Base-by-base conservation (phyloP, 148 eudicot genomes). In the Diospyros lotus region DNA sequence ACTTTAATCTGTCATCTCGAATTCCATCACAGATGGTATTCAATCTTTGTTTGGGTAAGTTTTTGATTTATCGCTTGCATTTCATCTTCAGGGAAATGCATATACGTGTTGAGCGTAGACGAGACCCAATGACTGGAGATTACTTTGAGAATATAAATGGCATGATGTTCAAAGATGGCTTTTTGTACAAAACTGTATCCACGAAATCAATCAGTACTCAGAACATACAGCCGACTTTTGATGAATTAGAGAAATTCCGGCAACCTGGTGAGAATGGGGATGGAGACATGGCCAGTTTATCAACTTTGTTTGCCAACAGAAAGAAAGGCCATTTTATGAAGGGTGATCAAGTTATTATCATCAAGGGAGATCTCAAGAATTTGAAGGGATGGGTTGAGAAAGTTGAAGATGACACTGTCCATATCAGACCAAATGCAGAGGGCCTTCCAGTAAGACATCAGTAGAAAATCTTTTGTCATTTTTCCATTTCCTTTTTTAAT, bases 241-340 rank as follows among this genome's bases (percentile, higher is more conserved):
- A 95, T 82, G 99, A 95, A 80, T 82, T 95, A 46, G 99, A 95
- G 86, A 95, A 91, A 78, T 95, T 94, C 68, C 86, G 96, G 76
- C 92, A 86, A 72, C 92, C 97, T 64, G 76, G 83, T 69, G 98
- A 94, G 76, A 67, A 70, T 61, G 93, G 93, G 78, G 98, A 94
- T 82, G 97, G 92, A 73, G 98, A 94, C 72, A 84, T 90, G 75
- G 89, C 95, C 72, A 83, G 89, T 81, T 81, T 90, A 79, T 89
- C 99, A 43, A 86, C 97, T 6, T 82, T 92, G 51, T 92, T 93
- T 83, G 96, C 99, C 9, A 95, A 93, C 78, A 86, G 99, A 74
- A 95, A 93, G 89, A 95, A 93, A 81, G 97, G 99, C n/a, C 99
- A 95, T 76, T 95, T 95, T 72, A 85, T 95, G 97, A 95, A 95